Evolutionary conservation across 305 asterid species (phyloP).

Genomic region (Lippia alba): DNA sequence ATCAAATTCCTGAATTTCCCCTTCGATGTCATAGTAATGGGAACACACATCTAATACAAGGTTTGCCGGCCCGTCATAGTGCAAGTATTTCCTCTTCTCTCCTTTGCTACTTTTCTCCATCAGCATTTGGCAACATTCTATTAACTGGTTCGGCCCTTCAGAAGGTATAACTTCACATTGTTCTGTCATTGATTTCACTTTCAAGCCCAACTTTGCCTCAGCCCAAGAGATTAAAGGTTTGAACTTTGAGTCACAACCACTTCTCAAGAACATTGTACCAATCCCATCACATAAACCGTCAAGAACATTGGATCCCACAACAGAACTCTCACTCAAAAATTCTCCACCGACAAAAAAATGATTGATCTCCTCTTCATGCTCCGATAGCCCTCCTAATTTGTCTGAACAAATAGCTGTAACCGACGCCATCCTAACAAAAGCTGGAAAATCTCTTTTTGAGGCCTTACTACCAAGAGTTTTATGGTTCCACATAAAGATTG

Average conservation of each 20-base stretch:
- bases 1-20: slow-evolving; percentile 29
- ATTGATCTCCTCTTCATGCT: slow-evolving; percentile 25
- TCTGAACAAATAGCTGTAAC: slow-evolving; percentile 32
- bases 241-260: slow-evolving; percentile 13
- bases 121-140: slow-evolving; percentile 18
- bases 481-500: slow-evolving; percentile 27
- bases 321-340: too few relatives aligned
- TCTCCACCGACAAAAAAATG: too few relatives aligned
- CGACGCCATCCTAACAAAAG: slow-evolving; percentile 35
- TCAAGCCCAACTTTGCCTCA: slow-evolving; percentile 37
- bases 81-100: slow-evolving; percentile 18
- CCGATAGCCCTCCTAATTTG: slow-evolving; percentile 31
- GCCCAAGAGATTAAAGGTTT: slow-evolving; percentile 39
- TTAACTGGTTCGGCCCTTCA: neutral
- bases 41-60: slow-evolving; percentile 37
- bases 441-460: slow-evolving; percentile 27
- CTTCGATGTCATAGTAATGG: slow-evolving; percentile 30
- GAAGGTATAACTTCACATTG: slow-evolving; percentile 4
- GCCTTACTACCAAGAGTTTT: slow-evolving; percentile 34
- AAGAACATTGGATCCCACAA: too few relatives aligned
- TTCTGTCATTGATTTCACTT: neutral
- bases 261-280: too few relatives aligned
- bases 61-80: slow-evolving; percentile 35
- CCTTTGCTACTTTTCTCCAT: slow-evolving; percentile 33
- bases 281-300: too few relatives aligned